Base-by-base conservation (phyloP, 2,329 filamentous ascomycete genomes). In the Botrytis hyacinthi region DNA sequence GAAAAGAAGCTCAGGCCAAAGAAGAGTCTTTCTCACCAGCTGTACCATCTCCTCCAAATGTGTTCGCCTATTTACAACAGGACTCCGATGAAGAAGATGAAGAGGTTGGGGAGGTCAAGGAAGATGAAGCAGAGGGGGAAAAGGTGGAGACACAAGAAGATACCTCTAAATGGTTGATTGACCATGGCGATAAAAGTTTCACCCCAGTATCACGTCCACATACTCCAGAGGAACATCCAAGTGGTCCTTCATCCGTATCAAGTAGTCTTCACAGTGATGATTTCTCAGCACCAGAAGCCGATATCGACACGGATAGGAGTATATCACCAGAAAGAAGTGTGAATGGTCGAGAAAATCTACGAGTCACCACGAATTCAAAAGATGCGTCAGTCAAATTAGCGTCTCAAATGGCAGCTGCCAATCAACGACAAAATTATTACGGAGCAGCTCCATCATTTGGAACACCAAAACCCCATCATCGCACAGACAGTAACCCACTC, bases 291-390 rank as follows among this genome's bases (percentile, higher is more conserved):
- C 76, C 77, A 14, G 72, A 78, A 37, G 81, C 76, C 5, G 82
- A 83, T 29, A 80, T 81, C 62, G 85, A 84, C 57, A 86, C 84
- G 7, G 84, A 86, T 71, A 80, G 81, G 32, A 85, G 83, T 69
- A 84, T 82, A 3, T 86, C 84, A 69, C 84, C 85, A 0, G 84
- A 85, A 35, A 79, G 80, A 48, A 84, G 83, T 71, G 77, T 81
- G 37, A 80, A 82, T 48, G 84, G 80, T 10, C 74, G 74, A 14
- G 74, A 74, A 20, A 42, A 67, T 40, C 72, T 77, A 26, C 51
- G 70, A n/a, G 65, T 74, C 16, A 65, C 73, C 9, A 65, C 73
- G 35, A 73, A 73, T 26, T 62, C 72, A 5, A 78, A 79, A 73
- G 71, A 74, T 42, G 77, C 77, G 37, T 79, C 78, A 9, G 76